Conservation (phyloP, 2,329 filamentous ascomycete genomes). For the Colletotrichum spinosum region DNA sequence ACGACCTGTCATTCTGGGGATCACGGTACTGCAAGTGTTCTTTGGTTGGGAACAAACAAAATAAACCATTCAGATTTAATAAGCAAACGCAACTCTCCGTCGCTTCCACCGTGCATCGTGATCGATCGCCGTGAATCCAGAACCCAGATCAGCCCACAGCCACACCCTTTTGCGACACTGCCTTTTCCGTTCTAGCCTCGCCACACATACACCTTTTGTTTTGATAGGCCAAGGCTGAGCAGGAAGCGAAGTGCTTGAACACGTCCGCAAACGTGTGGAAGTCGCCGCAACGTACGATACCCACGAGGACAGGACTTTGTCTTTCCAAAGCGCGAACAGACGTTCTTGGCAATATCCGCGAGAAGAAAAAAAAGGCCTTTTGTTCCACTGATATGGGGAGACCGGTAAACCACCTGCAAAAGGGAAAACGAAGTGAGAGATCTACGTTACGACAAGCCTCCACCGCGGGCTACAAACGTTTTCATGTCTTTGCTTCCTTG, state of each 20-base stretch:
- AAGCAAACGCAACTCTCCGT: too few relatives aligned
- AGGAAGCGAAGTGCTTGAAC: neutral
- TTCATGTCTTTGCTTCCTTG: slow-evolving; percentile 12
- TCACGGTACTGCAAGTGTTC: too few relatives aligned
- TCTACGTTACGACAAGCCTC: slow-evolving; percentile 10
- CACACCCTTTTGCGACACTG: neutral
- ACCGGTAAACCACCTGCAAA: neutral
- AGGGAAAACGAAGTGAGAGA: neutral
- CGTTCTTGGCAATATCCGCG: slow-evolving; percentile 12
- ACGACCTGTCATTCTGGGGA: too few relatives aligned
- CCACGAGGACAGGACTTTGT: neutral
- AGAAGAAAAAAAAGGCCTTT: neutral
- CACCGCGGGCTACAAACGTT: slow-evolving; percentile 10
- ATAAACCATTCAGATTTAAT: too few relatives aligned
- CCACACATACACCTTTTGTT: neutral
- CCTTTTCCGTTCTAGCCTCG: neutral
- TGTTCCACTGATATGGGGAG: neutral
- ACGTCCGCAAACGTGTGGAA: slow-evolving; percentile 3
- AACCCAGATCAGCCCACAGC: neutral
- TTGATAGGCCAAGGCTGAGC: neutral
- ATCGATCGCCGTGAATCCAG: neutral
- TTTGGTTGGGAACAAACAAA: too few relatives aligned
- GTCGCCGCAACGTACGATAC: neutral
- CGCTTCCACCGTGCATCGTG: neutral
- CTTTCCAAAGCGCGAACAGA: neutral